phyloP scores from a whole-genome alignment of 345 rosid genomes.

The Adansonia digitata region DNA sequence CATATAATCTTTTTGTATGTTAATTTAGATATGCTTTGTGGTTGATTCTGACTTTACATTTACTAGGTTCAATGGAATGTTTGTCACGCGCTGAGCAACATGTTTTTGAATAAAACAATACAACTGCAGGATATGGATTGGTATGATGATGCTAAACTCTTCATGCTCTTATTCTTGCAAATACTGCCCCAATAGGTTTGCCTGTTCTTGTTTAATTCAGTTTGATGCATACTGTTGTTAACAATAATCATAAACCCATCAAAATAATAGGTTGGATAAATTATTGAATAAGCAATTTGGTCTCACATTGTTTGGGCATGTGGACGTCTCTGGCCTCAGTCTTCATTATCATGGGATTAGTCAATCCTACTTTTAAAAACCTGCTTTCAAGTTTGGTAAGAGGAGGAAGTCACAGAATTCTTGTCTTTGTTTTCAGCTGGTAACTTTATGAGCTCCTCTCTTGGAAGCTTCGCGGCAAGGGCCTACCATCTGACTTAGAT shows the following conservation, averaged over 20 bases:
- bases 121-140: conserved; percentile 77
- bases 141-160: conserved; percentile 38
- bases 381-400: neutral
- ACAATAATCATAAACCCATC: neutral
- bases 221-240: conserved; percentile 1
- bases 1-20: neutral
- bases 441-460: no score
- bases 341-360: neutral
- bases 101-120: conserved; percentile 72
- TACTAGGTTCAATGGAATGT: conserved; percentile 98
- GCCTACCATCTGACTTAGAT: no score
- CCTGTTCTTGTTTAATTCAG: neutral
- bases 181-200: neutral
- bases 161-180: conserved; percentile 14
- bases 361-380: neutral
- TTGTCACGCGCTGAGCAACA: conserved; percentile 83
- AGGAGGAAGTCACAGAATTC: conserved; percentile 5
- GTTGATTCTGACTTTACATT: conserved; percentile 16
- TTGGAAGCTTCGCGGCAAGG: no score
- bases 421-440: conserved; percentile 20
- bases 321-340: neutral
- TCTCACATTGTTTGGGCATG: conserved; percentile 8
- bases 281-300: neutral
- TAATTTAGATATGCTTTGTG: conserved; percentile 4
- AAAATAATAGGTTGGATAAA: neutral